Evolutionary conservation across 1,139 yeast genomes (phyloP).

Genomic region (Yamadazyma songkhlaensis): DNA sequence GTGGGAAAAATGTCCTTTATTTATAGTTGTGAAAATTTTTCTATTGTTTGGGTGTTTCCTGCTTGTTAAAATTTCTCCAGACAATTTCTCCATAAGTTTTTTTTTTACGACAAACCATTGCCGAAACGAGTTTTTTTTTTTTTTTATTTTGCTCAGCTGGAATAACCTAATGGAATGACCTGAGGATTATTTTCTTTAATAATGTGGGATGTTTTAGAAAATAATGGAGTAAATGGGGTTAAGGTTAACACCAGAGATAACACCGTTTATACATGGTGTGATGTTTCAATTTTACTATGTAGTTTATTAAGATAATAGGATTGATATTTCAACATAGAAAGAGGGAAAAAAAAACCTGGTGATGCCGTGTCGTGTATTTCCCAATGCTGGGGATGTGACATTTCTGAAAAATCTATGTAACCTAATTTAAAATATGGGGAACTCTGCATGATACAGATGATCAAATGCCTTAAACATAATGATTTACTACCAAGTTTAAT

Average conservation of each 20-base stretch:
- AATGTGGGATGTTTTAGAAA: no score
- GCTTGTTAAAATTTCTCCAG: conserved; percentile 1
- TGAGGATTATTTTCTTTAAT: background rate
- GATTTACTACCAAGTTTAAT: no score
- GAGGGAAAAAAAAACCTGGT: no score
- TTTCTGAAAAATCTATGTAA: background rate
- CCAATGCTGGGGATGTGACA: conserved; percentile 1
- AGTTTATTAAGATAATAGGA: no score
- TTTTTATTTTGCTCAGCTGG: background rate
- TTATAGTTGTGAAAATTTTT: conserved; percentile 1
- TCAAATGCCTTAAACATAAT: no score
- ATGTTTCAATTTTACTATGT: no score
- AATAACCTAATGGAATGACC: conserved; percentile 1
- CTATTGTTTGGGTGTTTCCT: background rate
- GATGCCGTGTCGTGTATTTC: background rate
- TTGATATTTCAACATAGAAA: no score
- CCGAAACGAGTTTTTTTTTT: conserved; percentile 1
- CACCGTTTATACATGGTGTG: no score
- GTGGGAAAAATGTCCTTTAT: background rate
- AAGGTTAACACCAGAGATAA: no score
- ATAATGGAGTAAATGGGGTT: no score
- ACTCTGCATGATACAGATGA: background rate
- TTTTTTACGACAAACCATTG: conserved; percentile 1
- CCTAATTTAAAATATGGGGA: background rate
- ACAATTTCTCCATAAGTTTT: conserved; percentile 1